Conservation (phyloP, 1,284 basidiomycete species). For the Cutaneotrichosporon sp. region DNA sequence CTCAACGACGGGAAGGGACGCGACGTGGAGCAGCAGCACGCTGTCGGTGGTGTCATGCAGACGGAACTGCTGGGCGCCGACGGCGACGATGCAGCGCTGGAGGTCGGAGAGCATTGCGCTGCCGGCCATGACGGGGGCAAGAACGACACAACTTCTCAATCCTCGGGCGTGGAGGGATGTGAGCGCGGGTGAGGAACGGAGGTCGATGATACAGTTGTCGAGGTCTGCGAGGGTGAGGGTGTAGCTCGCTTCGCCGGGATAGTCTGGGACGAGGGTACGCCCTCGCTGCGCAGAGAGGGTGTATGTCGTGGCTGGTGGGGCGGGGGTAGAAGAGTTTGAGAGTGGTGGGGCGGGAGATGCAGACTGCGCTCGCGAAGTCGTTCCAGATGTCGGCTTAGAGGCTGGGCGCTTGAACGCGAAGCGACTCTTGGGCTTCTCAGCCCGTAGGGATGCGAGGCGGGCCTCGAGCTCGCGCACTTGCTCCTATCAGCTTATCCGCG, state of each 20-base stretch:
- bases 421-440: conserved; percentile 58
- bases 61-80: conserved; percentile 78
- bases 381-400: neutral
- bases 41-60: conserved; percentile 68
- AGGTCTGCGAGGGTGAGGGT: conserved; percentile 36
- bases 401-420: conserved; percentile 64
- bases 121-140: conserved; percentile 65
- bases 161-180: conserved; percentile 63
- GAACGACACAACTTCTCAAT: conserved; percentile 60
- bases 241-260: conserved; percentile 20
- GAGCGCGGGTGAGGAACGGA: conserved; percentile 47
- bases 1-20: conserved; percentile 73
- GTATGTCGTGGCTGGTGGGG: conserved; percentile 27
- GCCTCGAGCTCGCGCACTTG: conserved; percentile 63
- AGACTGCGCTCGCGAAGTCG: conserved; percentile 15
- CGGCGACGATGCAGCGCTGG: conserved; percentile 61
- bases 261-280: conserved; percentile 1
- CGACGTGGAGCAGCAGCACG: conserved; percentile 64
- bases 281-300: conserved; percentile 56
- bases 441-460: conserved; percentile 58
- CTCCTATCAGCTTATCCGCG: conserved; percentile 50
- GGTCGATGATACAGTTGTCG: conserved; percentile 64
- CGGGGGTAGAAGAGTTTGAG: conserved; percentile 20
- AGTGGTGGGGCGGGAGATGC: conserved; percentile 28
- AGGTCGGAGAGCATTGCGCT: conserved; percentile 69